Evolutionary conservation across 306 rosid genomes (phyloP).

Genomic region (Fagus sylvatica): DNA sequence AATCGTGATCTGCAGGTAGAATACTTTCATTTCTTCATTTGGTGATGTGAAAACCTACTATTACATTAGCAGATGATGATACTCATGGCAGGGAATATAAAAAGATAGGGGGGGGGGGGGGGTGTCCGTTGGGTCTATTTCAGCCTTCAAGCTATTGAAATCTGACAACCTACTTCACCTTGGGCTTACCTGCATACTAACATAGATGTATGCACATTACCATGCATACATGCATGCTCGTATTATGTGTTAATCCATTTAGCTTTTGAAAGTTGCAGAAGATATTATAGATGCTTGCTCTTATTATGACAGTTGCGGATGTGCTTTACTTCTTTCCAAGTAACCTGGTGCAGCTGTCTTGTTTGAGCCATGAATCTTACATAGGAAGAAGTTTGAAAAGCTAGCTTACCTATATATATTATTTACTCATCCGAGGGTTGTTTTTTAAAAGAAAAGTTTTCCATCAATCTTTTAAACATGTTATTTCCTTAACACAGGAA

Average conservation of each 20-base stretch:
- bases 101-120: not conserved
- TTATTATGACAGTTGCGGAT: not conserved
- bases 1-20: constrained; percentile 96
- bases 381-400: not conserved
- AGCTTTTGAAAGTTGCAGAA: not conserved
- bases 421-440: not conserved
- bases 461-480: not conserved
- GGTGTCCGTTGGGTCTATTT: not conserved
- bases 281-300: not conserved
- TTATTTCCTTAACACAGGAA: constrained; percentile 54
- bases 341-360: not conserved
- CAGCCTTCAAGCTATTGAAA: not conserved
- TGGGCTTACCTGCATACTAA: not conserved
- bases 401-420: not conserved
- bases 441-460: not conserved
- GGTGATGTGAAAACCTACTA: not conserved
- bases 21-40: constrained; percentile 1
- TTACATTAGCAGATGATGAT: not conserved
- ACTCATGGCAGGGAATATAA: not conserved
- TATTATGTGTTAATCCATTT: not conserved
- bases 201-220: not conserved
- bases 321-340: not conserved
- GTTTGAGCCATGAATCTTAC: not conserved
- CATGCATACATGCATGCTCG: no score
- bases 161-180: not conserved